Evolutionary conservation across 768 basidiomycete species (phyloP), one percentile per base, ranked within the genome.

Genomic region (Xanthoconium stramineum): DNA sequence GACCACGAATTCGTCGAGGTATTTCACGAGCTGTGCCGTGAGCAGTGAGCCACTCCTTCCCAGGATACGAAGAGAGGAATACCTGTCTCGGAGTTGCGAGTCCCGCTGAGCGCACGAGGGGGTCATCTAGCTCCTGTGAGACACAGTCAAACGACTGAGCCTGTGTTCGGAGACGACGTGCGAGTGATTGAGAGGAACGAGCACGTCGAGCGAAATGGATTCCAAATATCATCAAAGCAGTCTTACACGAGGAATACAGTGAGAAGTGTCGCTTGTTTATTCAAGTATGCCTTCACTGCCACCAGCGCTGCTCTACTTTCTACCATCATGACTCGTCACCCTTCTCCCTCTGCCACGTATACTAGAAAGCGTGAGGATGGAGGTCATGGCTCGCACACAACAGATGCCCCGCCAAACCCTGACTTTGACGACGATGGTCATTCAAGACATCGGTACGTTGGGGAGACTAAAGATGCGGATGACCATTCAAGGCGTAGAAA

Each of bases 1-100:
- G 17, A 98, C 81, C 37, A 98, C 85, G 66, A 88, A 97, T 66
- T 92, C 85, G 62, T 92, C 86, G 38, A 97, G 81, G 70, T 92
- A 94, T 67, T 88, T 81, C 8, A 85, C 86, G 43, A 96, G 82
- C 91, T 95, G 30, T 48, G 39, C 24, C 46, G 5, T 20, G 33
- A 55, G 29, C 29, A 19, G 42, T 69, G 45, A 70, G 58, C 51
- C 12, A 33, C 13, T 19, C 40, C 29, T n/a, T 38, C 35, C 9
- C 17, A 10, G 39, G 38, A 50, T 50, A 37, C 14, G n/a, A 29
- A 36, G 32, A 30, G 39, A 15, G 28, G 52, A 58, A 43, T 57
- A 78, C 81, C 76, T 83, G 79, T 61, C 75, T 74, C 17, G 82
- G 82, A 19, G 88, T 91, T 14, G 86, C 84, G 50, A 81, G 69